These are phyloP conservation scores for Dendrostoma leiphaemia DNA, from an alignment of 2,329 filamentous ascomycete species.

Conservation along the genomic window DNA sequence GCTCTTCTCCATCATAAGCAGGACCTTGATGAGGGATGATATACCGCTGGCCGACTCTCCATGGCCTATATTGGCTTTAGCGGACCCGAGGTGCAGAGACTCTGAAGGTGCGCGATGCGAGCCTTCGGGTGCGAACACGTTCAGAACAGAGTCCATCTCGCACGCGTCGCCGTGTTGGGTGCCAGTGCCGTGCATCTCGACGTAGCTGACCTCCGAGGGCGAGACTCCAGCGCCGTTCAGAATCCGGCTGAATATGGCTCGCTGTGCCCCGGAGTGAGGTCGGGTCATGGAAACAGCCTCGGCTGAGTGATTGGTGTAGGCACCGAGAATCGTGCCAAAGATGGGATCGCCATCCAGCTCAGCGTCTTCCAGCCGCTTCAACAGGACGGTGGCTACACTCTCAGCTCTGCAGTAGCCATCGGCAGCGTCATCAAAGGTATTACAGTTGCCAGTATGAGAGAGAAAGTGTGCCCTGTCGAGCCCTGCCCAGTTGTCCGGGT, in stretches of 20 bases:
- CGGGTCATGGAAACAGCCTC: constrained; percentile 62
- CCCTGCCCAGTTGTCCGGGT: constrained; percentile 62
- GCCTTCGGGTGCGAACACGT: constrained; percentile 46
- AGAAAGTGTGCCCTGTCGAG: constrained; percentile 63
- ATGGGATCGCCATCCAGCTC: constrained; percentile 44
- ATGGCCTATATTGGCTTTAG: constrained; percentile 41
- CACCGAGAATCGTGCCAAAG: constrained; percentile 31
- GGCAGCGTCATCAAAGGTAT: constrained; percentile 30
- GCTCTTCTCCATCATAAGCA: constrained; percentile 21
- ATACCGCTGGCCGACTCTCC: constrained; percentile 21
- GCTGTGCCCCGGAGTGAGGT: constrained; percentile 67
- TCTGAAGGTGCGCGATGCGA: constrained; percentile 36
- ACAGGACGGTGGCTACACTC: constrained; percentile 39
- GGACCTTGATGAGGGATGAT: constrained; percentile 21
- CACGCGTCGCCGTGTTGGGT: constrained; percentile 81
- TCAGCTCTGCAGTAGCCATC: constrained; percentile 55
- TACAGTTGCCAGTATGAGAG: constrained; percentile 38
- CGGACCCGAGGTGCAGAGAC: constrained; percentile 59
- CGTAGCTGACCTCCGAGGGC: constrained; percentile 73
- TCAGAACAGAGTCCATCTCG: constrained; percentile 75
- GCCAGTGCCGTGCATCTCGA: constrained; percentile 87
- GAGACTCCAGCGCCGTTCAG: constrained; percentile 71
- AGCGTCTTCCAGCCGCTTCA: constrained; percentile 48
- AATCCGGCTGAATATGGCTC: constrained; percentile 66
- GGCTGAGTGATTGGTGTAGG: constrained; percentile 61